Base-by-base conservation (phyloP, 371 early-diverging fungal genomes). In the Gilbertella persicaria region DNA sequence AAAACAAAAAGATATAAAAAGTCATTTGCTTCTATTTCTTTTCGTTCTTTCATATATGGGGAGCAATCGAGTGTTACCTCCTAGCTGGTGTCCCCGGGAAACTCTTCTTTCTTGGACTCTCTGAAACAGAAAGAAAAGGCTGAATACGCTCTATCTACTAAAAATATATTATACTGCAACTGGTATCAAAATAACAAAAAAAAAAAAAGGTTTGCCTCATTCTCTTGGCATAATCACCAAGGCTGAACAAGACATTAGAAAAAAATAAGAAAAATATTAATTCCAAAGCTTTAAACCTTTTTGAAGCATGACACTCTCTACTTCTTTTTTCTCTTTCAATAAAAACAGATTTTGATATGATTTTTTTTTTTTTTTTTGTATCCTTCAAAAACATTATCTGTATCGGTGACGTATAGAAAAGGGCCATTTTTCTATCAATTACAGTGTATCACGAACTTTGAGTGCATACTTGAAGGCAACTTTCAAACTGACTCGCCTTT, bases 11-110 rank as follows among this genome's bases (percentile, higher is more conserved):
- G 26, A 17, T 29, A 40, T 40, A 17, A 12, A 33, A 33, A 21
- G 23, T 14, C 30, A 46, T 33, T 30, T 17, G 4, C 10, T 12
- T 17, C 3, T 33, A 8, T 21, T 35, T 21, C 21, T 33, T 33
- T 14, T 36, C 47, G 8, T 37, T 46, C 23, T 23, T 23, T 41
- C 29, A 28, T 23, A 40, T 9, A 51, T 42, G 51, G 51, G 51
- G 51, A 51, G 13, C 51, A 51, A 41, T 51, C 42, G 51, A 51
- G 51, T 51, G 51, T 33, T 51, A 51, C 51, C 51, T 51, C 51
- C 51, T 16, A 41, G 51, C 28, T 51, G 51, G 51, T 51, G 51
- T 42, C 41, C 42, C 51, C 51, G 12, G 51, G 51, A 42, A 51
- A 51, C 51, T 51, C 42, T 42, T 51, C 33, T 19, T 29, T 14